Base-by-base conservation (phyloP, 768 basidiomycete species). In the Lactarius sanguifluus region DNA sequence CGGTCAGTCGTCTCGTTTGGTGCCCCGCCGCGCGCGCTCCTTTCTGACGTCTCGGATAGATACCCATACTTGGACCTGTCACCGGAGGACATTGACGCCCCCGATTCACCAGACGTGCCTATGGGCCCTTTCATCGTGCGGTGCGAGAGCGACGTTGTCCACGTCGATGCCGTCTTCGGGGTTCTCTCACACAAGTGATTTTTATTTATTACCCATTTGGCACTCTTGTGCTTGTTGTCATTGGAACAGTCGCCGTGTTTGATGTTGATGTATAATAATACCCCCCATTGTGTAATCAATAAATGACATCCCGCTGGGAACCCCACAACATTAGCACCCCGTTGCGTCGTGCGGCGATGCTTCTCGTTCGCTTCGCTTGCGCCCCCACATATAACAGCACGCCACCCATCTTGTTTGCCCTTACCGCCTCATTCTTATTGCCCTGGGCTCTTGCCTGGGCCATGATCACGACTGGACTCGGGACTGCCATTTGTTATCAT, bases 101-200 rank as follows among this genome's bases (percentile, higher is more conserved):
- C 57, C 20, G 68, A 67, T 30, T 30, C n/a, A 9, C 57, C 57
- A 18, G 68, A 69, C 12, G 56, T 67, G 41, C 32, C 68, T 13
- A 32, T 69, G 52, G 68, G 68, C 6, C 68, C 68, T 8, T 62
- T 69, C 57, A 34, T 62, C 34, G 56, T 69, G 57, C 56, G 68
- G 34, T 69, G 68, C 57, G 68, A 67, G 36, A 45, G 28, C 41
- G 41, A 58, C 28, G 23, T 36, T 2, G 8, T 59, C 12, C 62
- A 85, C 36, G 83, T 85, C 70, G 85, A 86, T 82, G 83, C 83
- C 15, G 75, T 84, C 40, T 85, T 82, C 61, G 84, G 85, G 28
- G 85, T 86, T 40, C 76, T 85, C 20, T 43, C 58, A 36, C 66
- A 57, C 25, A 67, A 69, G 30, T 68, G 50, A 52, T 23, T 36